Evolutionary conservation across 805 yeast genomes (phyloP).

Genomic region (Yamadazyma ubonensis): DNA sequence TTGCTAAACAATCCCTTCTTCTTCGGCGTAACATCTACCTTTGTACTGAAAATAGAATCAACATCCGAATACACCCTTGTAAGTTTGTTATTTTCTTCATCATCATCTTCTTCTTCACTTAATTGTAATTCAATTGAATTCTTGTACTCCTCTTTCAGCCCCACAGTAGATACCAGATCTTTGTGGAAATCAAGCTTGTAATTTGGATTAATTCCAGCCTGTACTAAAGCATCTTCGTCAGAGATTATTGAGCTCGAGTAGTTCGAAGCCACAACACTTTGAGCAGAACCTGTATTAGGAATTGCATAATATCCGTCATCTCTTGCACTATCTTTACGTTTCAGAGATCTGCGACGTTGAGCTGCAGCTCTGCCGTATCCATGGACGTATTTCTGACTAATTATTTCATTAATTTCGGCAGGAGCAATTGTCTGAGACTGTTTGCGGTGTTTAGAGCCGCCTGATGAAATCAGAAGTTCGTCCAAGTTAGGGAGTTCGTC

Average conservation of each 20-base stretch:
- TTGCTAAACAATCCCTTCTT: conserved; percentile 5
- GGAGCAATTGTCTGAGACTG: not conserved
- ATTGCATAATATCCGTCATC: not conserved
- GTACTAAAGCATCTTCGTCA: not conserved
- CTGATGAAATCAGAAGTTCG: conserved; percentile 11
- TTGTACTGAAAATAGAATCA: conserved; percentile 28
- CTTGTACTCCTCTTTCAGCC: not conserved
- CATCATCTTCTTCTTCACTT: conserved; percentile 15
- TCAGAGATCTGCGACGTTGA: not conserved
- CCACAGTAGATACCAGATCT: not conserved
- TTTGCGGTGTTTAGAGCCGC: conserved; percentile 1
- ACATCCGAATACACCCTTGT: conserved; percentile 26
- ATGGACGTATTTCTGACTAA: not conserved
- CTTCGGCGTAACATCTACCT: conserved; percentile 7
- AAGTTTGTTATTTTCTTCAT: conserved; percentile 14
- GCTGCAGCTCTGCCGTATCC: not conserved
- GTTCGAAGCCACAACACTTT: not conserved
- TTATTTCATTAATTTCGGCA: conserved; percentile 1
- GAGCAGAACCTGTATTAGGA: not conserved
- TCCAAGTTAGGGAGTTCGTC: conserved; percentile 16
- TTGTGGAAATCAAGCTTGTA: conserved; percentile 5
- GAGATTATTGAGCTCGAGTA: not conserved
- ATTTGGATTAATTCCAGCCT: conserved; percentile 1
- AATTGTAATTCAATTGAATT: conserved; percentile 8
- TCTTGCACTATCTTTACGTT: not conserved